Evolutionary conservation across 768 basidiomycete species (phyloP).

Genomic region (Phlebiopsis gigantea): DNA sequence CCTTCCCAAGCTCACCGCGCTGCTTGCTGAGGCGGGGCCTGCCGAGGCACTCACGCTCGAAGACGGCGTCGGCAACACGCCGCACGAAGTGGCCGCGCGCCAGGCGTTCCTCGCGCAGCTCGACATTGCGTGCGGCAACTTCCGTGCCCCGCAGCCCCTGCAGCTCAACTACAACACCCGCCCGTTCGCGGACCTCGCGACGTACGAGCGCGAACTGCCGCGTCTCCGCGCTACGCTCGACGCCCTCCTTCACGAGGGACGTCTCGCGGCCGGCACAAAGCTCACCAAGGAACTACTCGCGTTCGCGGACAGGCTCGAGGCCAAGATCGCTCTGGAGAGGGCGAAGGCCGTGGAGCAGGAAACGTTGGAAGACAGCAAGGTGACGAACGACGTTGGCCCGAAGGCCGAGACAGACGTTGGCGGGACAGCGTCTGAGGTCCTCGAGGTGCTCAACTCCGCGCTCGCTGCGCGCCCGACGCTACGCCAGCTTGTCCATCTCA

Average conservation of each 20-base stretch:
- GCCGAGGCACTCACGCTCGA: slow-evolving; percentile 39
- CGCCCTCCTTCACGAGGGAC: slow-evolving; percentile 12
- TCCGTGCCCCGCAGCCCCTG: neutral
- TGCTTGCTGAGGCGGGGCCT: slow-evolving; percentile 35
- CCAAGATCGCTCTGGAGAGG: slow-evolving; percentile 4
- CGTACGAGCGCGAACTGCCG: slow-evolving; percentile 12
- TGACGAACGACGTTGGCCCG: neutral
- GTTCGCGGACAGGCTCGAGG: slow-evolving; percentile 16
- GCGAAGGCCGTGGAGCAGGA: slow-evolving; percentile 2
- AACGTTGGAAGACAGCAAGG: neutral
- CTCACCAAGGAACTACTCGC: slow-evolving; percentile 15
- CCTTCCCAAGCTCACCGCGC: slow-evolving; percentile 30
- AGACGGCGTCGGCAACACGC: slow-evolving; percentile 33
- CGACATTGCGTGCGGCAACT: neutral
- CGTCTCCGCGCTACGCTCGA: slow-evolving; percentile 12
- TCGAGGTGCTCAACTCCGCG: slow-evolving; percentile 12
- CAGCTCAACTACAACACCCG: neutral
- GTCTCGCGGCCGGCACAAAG: slow-evolving; percentile 17
- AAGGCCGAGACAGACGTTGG: neutral
- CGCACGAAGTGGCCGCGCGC: slow-evolving; percentile 22
- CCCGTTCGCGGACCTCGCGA: slow-evolving; percentile 1
- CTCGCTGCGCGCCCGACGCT: slow-evolving; percentile 4
- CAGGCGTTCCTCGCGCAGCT: slow-evolving; percentile 11
- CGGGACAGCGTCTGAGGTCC: slow-evolving; percentile 1
- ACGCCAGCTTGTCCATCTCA: slow-evolving; percentile 18